Base-by-base conservation (phyloP, 2,329 filamentous ascomycete species). In the Aspergillus texensis region DNA sequence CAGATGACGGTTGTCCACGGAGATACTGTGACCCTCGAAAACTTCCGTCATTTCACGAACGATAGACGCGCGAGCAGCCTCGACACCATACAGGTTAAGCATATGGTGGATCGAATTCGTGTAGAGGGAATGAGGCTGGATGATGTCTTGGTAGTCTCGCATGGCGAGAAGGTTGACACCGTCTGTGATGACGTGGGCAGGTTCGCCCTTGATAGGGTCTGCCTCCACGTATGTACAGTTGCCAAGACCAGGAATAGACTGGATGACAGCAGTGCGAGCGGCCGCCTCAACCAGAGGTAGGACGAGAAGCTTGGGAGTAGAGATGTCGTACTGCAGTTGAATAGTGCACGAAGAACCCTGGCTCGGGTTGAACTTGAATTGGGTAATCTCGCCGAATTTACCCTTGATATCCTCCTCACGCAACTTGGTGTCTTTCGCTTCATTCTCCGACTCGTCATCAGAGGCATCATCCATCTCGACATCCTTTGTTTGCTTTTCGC, bases 31-130 rank as follows among this genome's bases (percentile, higher is more conserved):
- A 74, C 90, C 89, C 57, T 86, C 85, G 84, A 99, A 99, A 66
- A 99, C 94, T 50, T 85, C 86, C 60, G 88, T 86, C 74, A 99
- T 87, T 81, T 99, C 95, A 62, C 86, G 86, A 52, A 97, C 91
- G 73, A 99, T 98, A 68, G 89, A 92, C 67, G 86, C 89, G 28
- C 96, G 91, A 53, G 92, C 93, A 1, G 95, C 95, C 81, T 99
- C 95, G 5, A 99, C 93, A 68, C 95, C 95, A 76, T 98, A 99
- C 58, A 91, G 85, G 28, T 85, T 82, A 16, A 98, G 87, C 77
- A 98, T 91, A 43, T 93, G 88, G 41, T 89, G 89, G 68, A 98
- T 94, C 71, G 96, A 94, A 82, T 99, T 99, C 68, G 94, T 97
- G 78, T 91, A 89, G 72, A 97, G 89, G 61, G 86, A 87, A 80